These are phyloP conservation scores for Phytophthora aleatoria DNA, from an alignment of 352 stramenopile species.

Conservation along the genomic window DNA sequence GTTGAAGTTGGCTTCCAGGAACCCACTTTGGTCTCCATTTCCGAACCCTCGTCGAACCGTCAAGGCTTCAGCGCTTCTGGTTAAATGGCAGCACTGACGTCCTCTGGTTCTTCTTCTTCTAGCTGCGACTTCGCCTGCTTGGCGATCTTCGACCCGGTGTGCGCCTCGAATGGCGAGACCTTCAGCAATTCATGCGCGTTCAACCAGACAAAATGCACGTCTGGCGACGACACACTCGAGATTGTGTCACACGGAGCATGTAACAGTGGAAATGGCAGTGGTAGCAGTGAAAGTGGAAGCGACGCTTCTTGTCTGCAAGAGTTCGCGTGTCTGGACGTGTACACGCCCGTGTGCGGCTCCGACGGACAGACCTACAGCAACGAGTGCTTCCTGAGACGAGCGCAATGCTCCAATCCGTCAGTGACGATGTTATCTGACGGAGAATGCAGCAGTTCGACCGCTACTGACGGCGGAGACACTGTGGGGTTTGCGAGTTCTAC, in stretches of 20 bases:
- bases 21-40: conserved; percentile 14
- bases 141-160: conserved; percentile 46
- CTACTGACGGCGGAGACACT: background rate
- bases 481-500: conserved; percentile 1
- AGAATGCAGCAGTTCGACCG: conserved; percentile 24
- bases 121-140: conserved; percentile 30
- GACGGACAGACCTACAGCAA: conserved; percentile 55
- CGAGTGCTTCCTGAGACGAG: conserved; percentile 38
- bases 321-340: conserved; percentile 35
- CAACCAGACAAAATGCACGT: conserved; percentile 42
- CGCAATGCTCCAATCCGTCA: conserved; percentile 29
- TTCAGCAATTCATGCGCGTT: conserved; percentile 63
- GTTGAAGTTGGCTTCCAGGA: conserved; percentile 13
- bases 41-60: conserved; percentile 5
- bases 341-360: conserved; percentile 48
- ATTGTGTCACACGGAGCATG: conserved; percentile 37
- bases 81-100: no score
- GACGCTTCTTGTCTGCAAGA: conserved; percentile 19
- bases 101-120: background rate
- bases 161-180: conserved; percentile 55
- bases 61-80: background rate
- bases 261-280: conserved; percentile 6
- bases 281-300: background rate
- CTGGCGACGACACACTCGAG: conserved; percentile 23
- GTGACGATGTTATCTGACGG: conserved; percentile 24